Evolutionary conservation across 2,329 filamentous ascomycete genomes (phyloP).

Genomic region (Botrytis fragariae): DNA sequence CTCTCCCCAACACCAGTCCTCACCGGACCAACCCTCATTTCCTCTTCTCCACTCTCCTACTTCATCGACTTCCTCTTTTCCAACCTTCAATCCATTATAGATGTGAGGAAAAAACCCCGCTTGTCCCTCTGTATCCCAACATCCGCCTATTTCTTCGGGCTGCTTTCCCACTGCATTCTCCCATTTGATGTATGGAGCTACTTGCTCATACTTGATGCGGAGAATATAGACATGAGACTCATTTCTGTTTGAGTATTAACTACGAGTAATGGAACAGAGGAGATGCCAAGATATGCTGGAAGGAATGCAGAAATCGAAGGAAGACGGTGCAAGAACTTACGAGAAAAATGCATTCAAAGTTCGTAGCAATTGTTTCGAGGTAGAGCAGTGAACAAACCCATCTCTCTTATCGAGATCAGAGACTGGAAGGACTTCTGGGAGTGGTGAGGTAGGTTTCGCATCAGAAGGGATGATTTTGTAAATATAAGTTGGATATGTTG

Average conservation of each 20-base stretch:
- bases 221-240: conserved; percentile 30
- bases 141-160: conserved; percentile 29
- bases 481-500: conserved; percentile 32
- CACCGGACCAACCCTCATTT: conserved; percentile 23
- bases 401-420: conserved; percentile 34
- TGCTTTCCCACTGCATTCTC: conserved; percentile 30
- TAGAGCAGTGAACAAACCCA: conserved; percentile 34
- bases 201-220: conserved; percentile 30
- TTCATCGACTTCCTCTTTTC: conserved; percentile 32
- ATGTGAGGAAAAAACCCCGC: conserved; percentile 35
- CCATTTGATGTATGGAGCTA: conserved; percentile 30
- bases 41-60: conserved; percentile 27
- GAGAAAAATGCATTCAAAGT: conserved; percentile 35
- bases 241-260: background rate
- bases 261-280: conserved; percentile 20
- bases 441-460: conserved; percentile 27
- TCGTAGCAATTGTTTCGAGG: conserved; percentile 31
- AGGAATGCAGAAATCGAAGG: background rate
- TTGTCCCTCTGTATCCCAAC: conserved; percentile 33
- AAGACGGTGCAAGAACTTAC: background rate
- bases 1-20: conserved; percentile 30
- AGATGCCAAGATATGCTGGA: background rate
- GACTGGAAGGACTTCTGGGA: conserved; percentile 33
- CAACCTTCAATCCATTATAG: conserved; percentile 34
- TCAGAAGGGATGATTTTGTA: conserved; percentile 37